These are phyloP conservation scores for Caloboletus firmus DNA, from an alignment of 1,284 basidiomycete genomes.

Conservation along the genomic window DNA sequence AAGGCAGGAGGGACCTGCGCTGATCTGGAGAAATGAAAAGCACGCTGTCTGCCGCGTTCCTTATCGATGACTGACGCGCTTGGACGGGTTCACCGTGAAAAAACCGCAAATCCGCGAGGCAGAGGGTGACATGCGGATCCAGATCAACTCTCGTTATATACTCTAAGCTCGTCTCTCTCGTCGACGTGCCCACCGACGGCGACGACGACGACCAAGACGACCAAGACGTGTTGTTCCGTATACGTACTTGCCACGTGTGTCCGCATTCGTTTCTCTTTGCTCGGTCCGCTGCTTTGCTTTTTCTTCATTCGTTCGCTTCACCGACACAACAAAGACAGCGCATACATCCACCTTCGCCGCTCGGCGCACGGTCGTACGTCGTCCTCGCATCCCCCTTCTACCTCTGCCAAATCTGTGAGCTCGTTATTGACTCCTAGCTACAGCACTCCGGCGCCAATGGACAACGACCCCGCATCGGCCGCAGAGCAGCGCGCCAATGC, in stretches of 20 bases:
- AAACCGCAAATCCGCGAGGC: slow-evolving; percentile 30
- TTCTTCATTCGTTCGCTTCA: background rate
- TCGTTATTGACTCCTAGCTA: background rate
- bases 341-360: slow-evolving; percentile 18
- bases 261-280: slow-evolving; percentile 8
- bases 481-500: slow-evolving; percentile 77
- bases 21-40: slow-evolving; percentile 37
- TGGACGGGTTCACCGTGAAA: slow-evolving; percentile 1
- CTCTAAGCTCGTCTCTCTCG: background rate
- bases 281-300: slow-evolving; percentile 14
- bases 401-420: background rate
- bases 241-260: slow-evolving; percentile 19
- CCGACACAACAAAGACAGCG: slow-evolving; percentile 13
- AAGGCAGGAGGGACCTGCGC: slow-evolving; percentile 19
- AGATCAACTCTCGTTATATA: slow-evolving; percentile 27
- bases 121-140: slow-evolving; percentile 27
- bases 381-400: background rate
- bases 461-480: slow-evolving; percentile 51
- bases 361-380: slow-evolving; percentile 6
- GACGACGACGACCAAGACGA: background rate
- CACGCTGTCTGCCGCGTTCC: slow-evolving; percentile 26
- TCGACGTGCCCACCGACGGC: slow-evolving; percentile 8
- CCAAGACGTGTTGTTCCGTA: background rate
- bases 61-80: slow-evolving; percentile 29
- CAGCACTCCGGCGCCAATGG: slow-evolving; percentile 25